Percentiles rank a stretch among this genome's conserved stretches.
Conservation (phyloP, 169 alveolate species). For the Theileria parva region DNA sequence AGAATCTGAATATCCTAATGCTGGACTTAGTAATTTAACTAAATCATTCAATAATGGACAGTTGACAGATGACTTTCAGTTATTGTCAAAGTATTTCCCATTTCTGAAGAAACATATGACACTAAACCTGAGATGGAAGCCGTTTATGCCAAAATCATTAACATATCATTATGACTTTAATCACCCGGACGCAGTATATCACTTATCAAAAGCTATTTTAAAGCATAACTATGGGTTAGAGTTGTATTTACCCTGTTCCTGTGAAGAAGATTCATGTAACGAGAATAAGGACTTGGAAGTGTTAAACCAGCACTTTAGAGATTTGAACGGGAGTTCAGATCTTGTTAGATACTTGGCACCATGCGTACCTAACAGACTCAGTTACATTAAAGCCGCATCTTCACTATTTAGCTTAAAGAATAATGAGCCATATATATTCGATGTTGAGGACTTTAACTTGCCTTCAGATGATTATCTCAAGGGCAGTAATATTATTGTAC, state of each 20-base stretch:
- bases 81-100: constrained; percentile 41
- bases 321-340: neutral
- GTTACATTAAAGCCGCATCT: constrained; percentile 66
- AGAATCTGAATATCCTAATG: neutral
- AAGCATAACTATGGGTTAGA: constrained; percentile 29
- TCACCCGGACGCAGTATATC: constrained; percentile 66
- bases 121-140: constrained; percentile 56
- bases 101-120: constrained; percentile 59
- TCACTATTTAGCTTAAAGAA: constrained; percentile 39
- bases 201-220: constrained; percentile 57
- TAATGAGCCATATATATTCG: constrained; percentile 5
- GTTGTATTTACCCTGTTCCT: constrained; percentile 63
- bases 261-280: constrained; percentile 11
- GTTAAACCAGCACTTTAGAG: neutral
- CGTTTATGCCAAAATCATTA: constrained; percentile 43
- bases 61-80: constrained; percentile 29
- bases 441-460: neutral
- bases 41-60: neutral
- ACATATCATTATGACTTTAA: constrained; percentile 55
- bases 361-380: constrained; percentile 73
- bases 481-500: constrained; percentile 61
- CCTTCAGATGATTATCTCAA: constrained; percentile 7
- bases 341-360: constrained; percentile 65
- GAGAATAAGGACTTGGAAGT: neutral
- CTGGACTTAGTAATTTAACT: no score